These are phyloP conservation scores for Psophocarpus tetragonolobus DNA, from an alignment of 306 rosid genomes.

Conservation along the genomic window DNA sequence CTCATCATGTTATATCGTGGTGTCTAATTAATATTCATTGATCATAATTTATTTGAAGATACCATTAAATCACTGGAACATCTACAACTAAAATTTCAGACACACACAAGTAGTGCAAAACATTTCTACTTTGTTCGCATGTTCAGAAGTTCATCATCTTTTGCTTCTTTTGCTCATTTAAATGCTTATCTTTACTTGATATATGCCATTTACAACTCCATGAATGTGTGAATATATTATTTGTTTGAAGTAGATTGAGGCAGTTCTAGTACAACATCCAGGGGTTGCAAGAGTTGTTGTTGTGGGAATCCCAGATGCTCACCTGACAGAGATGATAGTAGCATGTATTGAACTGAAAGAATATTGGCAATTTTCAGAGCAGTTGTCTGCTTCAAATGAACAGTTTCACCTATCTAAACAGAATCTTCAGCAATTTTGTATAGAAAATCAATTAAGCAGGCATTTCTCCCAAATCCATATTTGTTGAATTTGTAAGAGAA, in stretches of 20 bases:
- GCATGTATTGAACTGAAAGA: conserved; percentile 63
- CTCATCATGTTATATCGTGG: not conserved
- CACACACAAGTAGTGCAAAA: not conserved
- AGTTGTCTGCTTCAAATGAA: conserved; percentile 26
- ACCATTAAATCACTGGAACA: not conserved
- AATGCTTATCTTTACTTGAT: conserved; percentile 9
- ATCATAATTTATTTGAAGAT: not conserved
- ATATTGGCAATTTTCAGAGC: conserved; percentile 68
- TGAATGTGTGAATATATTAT: not conserved
- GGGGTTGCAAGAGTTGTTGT: conserved; percentile 62
- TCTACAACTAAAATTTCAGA: not conserved
- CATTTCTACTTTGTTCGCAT: not conserved
- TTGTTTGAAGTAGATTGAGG: conserved; percentile 64
- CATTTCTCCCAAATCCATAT: conserved; percentile 26
- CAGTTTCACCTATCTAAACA: conserved; percentile 46
- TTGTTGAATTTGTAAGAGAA: conserved; percentile 6
- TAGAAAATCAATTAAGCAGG: conserved; percentile 63
- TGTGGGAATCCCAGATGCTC: conserved; percentile 76
- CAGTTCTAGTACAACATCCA: conserved; percentile 65
- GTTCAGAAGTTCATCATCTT: not conserved
- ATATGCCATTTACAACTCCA: not conserved
- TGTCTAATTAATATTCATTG: not conserved
- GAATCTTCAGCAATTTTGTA: conserved; percentile 55
- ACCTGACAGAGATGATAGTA: conserved; percentile 62
- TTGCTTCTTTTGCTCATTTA: not conserved